A percentile compares a stretch with the other conserved stretches of the same genome.
phyloP scores from a whole-genome alignment of 2,329 filamentous ascomycete species.

The Colletotrichum brevisporum region DNA sequence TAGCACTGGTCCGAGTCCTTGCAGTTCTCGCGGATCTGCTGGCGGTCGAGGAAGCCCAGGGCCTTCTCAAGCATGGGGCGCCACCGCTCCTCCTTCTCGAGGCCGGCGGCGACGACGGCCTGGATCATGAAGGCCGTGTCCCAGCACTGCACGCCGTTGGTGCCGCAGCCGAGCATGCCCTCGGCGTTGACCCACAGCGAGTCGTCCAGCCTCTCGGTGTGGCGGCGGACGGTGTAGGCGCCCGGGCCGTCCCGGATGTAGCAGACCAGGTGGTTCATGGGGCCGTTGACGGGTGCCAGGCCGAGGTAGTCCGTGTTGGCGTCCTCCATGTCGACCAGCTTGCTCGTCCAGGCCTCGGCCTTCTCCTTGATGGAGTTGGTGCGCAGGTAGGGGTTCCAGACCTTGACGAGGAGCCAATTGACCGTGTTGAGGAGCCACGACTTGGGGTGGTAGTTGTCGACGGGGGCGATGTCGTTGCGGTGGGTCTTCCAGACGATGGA shows the following conservation, averaged over 20 bases:
- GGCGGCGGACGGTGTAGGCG: conserved; percentile 78
- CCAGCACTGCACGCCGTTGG: conserved; percentile 98
- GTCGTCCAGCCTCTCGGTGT: conserved; percentile 86
- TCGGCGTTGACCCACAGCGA: conserved; percentile 93
- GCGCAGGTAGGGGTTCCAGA: conserved; percentile 86
- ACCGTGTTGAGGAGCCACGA: conserved; percentile 82
- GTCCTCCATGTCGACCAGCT: conserved; percentile 91
- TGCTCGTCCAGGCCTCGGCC: conserved; percentile 86
- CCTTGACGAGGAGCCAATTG: conserved; percentile 83
- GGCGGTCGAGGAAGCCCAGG: conserved; percentile 87
- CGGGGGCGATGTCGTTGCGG: conserved; percentile 84
- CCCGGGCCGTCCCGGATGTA: conserved; percentile 88
- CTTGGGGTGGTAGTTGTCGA: conserved; percentile 95
- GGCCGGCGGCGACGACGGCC: conserved; percentile 82
- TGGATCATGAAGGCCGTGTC: conserved; percentile 94
- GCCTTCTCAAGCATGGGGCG: conserved; percentile 86
- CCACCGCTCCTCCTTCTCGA: conserved; percentile 84
- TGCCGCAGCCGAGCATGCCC: conserved; percentile 95
- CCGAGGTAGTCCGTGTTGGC: conserved; percentile 90
- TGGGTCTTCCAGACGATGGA: conserved; percentile 83
- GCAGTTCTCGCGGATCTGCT: conserved; percentile 90
- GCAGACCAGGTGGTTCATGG: conserved; percentile 90
- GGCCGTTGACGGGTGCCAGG: conserved; percentile 89
- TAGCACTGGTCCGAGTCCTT: conserved; percentile 85
- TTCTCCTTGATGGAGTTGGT: conserved; percentile 74